Evolutionary conservation across 257 asterid species (phyloP), one percentile per base, ranked within the genome.

Genomic region (Fraxinus excelsior): DNA sequence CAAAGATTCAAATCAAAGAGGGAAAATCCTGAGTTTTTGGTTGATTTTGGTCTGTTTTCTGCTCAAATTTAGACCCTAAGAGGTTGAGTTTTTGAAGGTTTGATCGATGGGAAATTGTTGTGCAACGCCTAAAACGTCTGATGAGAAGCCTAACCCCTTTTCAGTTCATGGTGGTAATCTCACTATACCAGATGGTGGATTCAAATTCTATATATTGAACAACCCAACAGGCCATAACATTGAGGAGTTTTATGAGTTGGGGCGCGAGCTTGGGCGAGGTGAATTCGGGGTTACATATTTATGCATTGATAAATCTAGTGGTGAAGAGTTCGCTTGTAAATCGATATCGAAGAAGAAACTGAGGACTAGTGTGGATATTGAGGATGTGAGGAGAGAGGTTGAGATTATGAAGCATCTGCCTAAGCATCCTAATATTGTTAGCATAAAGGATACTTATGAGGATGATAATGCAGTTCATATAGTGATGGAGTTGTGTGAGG

Each of bases 401-500:
- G 87, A 82, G 84, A 90, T 90, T 69, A 90, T 90, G 95, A 85
- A 73, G 90, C 87, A 81, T 80, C 79, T 90, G 90, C 95, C 95
- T 5, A 64, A 82, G 76, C 87, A 85, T 80, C 83, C 89, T 5
- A 88, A 85, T 76, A 84, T 90, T 58, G 95, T 90, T 3, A 88
- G 80, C 10, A 79, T 86, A 74, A 86, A 87, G 84, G 95, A 85
- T 46, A 83, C 91, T 16, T 90, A 76, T 73, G 95, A 90, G 80
- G 95, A 90, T 80, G 90, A 88, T 44, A 64, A 69, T 73, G 91
- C 90, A 11, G 91, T 90, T 13, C 90, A 90, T 69, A 76, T 90
- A 25, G 95, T 90, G 21, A 90, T 90, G 95, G 95, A 90, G 85
- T 72, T 88, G 74, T 90, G 95, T 70, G 95, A 90, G 81, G 95